Evolutionary conservation across 2,329 filamentous ascomycete genomes (phyloP).

Genomic region (Fusarium virguliforme): DNA sequence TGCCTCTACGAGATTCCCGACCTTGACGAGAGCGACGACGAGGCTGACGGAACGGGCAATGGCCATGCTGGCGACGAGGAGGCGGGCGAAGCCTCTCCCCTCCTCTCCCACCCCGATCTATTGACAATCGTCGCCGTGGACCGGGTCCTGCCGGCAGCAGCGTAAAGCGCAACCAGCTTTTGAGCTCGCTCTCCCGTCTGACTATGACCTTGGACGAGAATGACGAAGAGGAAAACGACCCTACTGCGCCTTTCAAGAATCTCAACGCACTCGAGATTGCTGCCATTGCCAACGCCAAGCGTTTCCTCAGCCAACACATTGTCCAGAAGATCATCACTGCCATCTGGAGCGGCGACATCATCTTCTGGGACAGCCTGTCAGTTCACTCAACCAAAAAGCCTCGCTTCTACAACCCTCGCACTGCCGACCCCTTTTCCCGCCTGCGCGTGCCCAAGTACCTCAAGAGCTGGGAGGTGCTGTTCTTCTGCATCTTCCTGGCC

Average conservation of each 20-base stretch:
- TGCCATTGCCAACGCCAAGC: slow-evolving; percentile 84
- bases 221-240: slow-evolving; percentile 68
- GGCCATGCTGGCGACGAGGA: slow-evolving; percentile 57
- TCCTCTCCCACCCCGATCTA: slow-evolving; percentile 59
- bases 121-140: slow-evolving; percentile 40
- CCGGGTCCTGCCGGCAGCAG: slow-evolving; percentile 58
- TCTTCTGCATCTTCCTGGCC: slow-evolving; percentile 82
- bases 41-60: slow-evolving; percentile 35
- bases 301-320: slow-evolving; percentile 84
- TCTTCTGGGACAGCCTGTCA: slow-evolving; percentile 88
- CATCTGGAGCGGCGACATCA: slow-evolving; percentile 89
- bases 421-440: slow-evolving; percentile 81
- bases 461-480: slow-evolving; percentile 86
- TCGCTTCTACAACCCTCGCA: slow-evolving; percentile 79
- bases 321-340: slow-evolving; percentile 88
- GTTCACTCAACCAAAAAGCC: slow-evolving; percentile 82
- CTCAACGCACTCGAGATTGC: slow-evolving; percentile 92
- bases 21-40: slow-evolving; percentile 50
- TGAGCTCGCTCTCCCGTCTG: slow-evolving; percentile 71
- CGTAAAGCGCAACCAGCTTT: slow-evolving; percentile 64
- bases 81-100: slow-evolving; percentile 64
- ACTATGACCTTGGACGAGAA: slow-evolving; percentile 60
- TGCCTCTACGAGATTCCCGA: slow-evolving; percentile 81
- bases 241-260: slow-evolving; percentile 81
- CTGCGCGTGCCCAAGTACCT: slow-evolving; percentile 86